phyloP scores from a whole-genome alignment of 805 yeast genomes.

The Ogataea nonfermentans region DNA sequence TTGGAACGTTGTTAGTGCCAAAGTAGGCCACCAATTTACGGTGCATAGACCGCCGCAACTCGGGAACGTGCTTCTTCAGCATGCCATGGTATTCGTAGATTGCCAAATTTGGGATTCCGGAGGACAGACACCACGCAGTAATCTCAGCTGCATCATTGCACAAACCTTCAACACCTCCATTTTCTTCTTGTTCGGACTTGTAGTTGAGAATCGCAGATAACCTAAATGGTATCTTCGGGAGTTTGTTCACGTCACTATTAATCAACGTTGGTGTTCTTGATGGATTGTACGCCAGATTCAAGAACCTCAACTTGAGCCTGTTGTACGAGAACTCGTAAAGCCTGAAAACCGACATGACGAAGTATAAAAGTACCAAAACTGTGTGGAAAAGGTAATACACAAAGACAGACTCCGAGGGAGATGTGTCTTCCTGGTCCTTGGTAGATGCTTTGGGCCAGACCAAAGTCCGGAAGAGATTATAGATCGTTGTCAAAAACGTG shows the following conservation, averaged over 20 bases:
- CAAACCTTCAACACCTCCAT: constrained; percentile 84
- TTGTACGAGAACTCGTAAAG: constrained; percentile 51
- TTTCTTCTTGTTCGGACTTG: constrained; percentile 76
- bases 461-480: constrained; percentile 21
- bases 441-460: constrained; percentile 18
- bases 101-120: constrained; percentile 72
- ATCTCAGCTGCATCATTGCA: constrained; percentile 75
- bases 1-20: constrained; percentile 68
- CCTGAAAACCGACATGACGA: constrained; percentile 55
- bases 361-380: constrained; percentile 50
- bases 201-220: constrained; percentile 73
- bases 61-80: constrained; percentile 52
- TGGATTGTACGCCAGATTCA: constrained; percentile 64
- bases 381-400: constrained; percentile 43
- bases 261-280: constrained; percentile 81
- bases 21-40: constrained; percentile 67
- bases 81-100: constrained; percentile 80
- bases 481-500: constrained; percentile 19
- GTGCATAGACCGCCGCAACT: constrained; percentile 53
- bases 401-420: constrained; percentile 3
- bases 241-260: constrained; percentile 72
- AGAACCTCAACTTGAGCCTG: constrained; percentile 52
- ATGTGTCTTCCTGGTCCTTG: constrained; percentile 6
- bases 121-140: constrained; percentile 83
- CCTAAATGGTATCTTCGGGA: constrained; percentile 74